Evolutionary conservation across 2,329 filamentous ascomycete genomes (phyloP), one percentile per base, ranked within the genome.

Genomic region (Ophiocordyceps camponoti-saundersi): DNA sequence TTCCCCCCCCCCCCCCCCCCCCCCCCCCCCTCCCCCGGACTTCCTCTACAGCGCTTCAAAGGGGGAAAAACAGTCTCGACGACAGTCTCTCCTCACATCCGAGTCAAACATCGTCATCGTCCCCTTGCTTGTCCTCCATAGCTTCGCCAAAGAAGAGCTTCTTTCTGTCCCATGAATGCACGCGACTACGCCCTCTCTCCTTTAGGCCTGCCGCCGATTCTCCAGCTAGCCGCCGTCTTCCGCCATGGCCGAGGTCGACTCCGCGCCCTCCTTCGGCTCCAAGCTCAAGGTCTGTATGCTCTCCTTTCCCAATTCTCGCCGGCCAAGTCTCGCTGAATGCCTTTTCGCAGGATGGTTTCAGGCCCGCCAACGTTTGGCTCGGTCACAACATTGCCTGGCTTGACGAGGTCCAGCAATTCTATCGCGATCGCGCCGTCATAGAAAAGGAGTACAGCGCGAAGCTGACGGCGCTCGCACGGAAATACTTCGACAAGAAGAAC

Each of bases 371-470:
- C 67, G 79, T 75, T 57, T 98, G 92, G 92, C 85, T 93, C 48
- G 73, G 79, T 52, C 81, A 85, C 62, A 88, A 90, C 53, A 94
- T 98, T 62, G 72, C 77, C 53, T 98, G 90, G 90, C 80, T 98
- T 49, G 90, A 95, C 58, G 92, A 98, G 57, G 85, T 98, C 52
- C 87, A 98, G 64, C 81, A 86, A 59, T 98, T 96, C 70, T 98
- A 96, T 71, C 85, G 92, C 53, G 92, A 98, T 65, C 79, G 93
- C 48, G 86, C 87, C 60, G 79, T 71, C 34, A 95, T 98, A 62
- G 92, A 98, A 68, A 95, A 95, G 67, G 93, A 98, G 63, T 96
- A 98, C 64, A 84, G 86, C 57, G 75, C 82, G 52, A 96, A 90
- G 65, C 79, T 98, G 53, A 84, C 78, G 55, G 80, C 79, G 2